Evolutionary conservation across 2,329 filamentous ascomycete species (phyloP).

Genomic region (Apiospora rasikravindrae): DNA sequence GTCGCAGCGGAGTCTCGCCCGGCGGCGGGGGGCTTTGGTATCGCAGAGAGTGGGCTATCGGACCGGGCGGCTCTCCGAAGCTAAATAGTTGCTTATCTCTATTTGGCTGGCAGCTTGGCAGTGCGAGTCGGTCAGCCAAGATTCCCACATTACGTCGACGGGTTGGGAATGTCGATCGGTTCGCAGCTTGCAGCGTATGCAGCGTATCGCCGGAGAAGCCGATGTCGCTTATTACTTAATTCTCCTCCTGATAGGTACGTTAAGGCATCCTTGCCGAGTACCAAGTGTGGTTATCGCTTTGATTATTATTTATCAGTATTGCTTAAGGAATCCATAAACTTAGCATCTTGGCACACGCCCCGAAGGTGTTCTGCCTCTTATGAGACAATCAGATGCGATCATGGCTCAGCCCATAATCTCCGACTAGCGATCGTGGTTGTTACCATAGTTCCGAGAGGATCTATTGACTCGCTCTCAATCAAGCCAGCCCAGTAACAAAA

Average conservation of each 20-base stretch:
- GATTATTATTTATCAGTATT: too few relatives aligned
- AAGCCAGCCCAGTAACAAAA: too few relatives aligned
- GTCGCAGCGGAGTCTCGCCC: neutral
- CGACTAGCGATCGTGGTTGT: neutral
- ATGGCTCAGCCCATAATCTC: neutral
- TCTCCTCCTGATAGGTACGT: too few relatives aligned
- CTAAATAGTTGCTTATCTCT: slow-evolving; percentile 4
- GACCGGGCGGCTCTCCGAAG: slow-evolving; percentile 7
- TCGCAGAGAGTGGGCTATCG: neutral
- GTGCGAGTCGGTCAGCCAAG: neutral
- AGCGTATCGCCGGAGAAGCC: neutral
- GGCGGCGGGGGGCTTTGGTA: neutral
- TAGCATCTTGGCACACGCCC: too few relatives aligned
- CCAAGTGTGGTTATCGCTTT: neutral
- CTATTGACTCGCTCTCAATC: too few relatives aligned
- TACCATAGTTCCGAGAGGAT: neutral
- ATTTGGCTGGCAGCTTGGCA: neutral
- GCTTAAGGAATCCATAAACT: too few relatives aligned
- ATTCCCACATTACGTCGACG: neutral
- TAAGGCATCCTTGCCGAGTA: too few relatives aligned
- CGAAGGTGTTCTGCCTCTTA: too few relatives aligned
- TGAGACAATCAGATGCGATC: neutral
- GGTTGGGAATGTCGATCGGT: neutral
- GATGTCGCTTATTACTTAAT: too few relatives aligned
- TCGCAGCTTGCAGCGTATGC: neutral